Evolutionary conservation across 257 asterid species (phyloP), one percentile per base, ranked within the genome.

Genomic region (Thymus mandschuricus): DNA sequence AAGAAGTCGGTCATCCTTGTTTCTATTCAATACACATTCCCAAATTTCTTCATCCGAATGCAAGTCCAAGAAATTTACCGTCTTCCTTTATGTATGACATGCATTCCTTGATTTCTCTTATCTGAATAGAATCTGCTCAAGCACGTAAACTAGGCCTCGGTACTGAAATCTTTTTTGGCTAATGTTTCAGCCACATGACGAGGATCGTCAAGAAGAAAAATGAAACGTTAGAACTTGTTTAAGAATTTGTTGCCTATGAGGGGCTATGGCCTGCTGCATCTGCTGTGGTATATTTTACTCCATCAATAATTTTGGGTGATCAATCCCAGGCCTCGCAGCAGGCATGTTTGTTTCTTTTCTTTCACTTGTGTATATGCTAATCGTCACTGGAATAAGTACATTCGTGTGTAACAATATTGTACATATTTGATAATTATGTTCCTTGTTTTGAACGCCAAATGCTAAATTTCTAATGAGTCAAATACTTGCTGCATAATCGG

Each of bases 171-270:
- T 50, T 51, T 10, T 46, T 58, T 50, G 65, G 40, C 72, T 64
- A 5, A 67, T 70, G 83, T 64, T 64, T 64, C 87, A 78, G 85
- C 58, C 82, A 67, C 77, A 31, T 63, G 29, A 55, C 40, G 77
- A 64, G 57, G 46, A 67, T 57, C 59, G 10, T 48, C 76, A 30
- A 62, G 78, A 85, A 68, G 76, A 76, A 79, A 63, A 79, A 63
- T 7, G 1, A 76, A 59, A 69, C 64, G 45, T 51, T 83, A 80
- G 63, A 73, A 68, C 9, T 7, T 44, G 10, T 8, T 5, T 3
- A 31, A 8, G 45, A 31, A 31, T 65, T 30, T 5, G 44, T 33
- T 49, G 35, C 48, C 34, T 49, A 9, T 9, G 31, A 55, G 63
- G 43, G n/a, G 51, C 31, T 15, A 31, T 64, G 67, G 65, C 70